A percentile compares a stretch with the other conserved stretches of the same genome.
Evolutionary conservation across 176 grass and related monocot species (phyloP).

Genomic region (Aegilops speltoides): DNA sequence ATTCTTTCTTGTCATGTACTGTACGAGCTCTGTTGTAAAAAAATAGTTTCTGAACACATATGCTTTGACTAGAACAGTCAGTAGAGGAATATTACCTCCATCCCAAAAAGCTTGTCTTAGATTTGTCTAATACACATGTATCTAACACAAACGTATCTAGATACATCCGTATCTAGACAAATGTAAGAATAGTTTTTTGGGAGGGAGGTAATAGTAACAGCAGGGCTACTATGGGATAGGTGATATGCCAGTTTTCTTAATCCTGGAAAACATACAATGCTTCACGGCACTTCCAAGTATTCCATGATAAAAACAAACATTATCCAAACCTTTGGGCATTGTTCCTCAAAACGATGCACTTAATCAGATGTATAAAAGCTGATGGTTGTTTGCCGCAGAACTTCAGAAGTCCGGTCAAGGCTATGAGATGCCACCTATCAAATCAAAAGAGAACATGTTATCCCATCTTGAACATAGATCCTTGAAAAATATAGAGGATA

Average conservation of each 20-base stretch:
- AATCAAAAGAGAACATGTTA: conserved; percentile 26
- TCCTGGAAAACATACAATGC: neutral
- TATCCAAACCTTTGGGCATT: neutral
- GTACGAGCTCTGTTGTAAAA: neutral
- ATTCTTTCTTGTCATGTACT: neutral
- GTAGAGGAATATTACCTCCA: neutral
- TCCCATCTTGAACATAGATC: conserved; percentile 3
- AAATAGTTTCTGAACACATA: neutral
- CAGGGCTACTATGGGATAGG: too few species aligned
- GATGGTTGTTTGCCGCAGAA: conserved; percentile 89
- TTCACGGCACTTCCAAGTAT: neutral
- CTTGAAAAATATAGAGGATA: neutral
- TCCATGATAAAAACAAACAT: neutral
- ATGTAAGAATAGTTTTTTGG: too few species aligned
- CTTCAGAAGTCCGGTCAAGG: conserved; percentile 91
- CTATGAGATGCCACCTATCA: conserved; percentile 96
- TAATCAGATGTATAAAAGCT: conserved; percentile 67
- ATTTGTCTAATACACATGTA: too few species aligned
- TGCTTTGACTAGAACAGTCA: neutral
- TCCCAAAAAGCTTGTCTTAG: too few species aligned
- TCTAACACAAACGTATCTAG: too few species aligned
- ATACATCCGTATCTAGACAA: too few species aligned
- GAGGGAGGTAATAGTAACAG: neutral
- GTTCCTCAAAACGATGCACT: neutral
- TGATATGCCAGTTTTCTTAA: neutral